A percentile compares a stretch with the other conserved stretches of the same genome.
Evolutionary conservation across 129 eudicot genomes (phyloP).

Genomic region (Tagetes patula): DNA sequence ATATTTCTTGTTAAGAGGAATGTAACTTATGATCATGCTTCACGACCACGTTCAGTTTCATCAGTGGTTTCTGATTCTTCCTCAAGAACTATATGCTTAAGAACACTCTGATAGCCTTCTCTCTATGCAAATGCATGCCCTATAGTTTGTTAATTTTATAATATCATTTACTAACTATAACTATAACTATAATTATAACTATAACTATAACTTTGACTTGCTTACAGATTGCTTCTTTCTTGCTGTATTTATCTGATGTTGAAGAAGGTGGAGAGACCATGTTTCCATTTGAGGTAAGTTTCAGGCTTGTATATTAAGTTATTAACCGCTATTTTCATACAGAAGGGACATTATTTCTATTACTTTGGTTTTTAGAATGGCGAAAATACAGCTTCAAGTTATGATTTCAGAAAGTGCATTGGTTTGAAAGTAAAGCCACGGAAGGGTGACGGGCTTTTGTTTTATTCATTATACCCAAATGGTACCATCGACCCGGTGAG

Average conservation of each 20-base stretch:
- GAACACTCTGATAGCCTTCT: background rate
- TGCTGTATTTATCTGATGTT: conserved; percentile 84
- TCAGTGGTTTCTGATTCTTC: background rate
- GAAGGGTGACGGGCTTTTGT: conserved; percentile 79
- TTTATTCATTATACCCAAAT: conserved; percentile 76
- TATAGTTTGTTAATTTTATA: background rate
- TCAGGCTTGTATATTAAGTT: background rate
- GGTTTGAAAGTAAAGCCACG: conserved; percentile 86
- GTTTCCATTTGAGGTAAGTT: conserved; percentile 84
- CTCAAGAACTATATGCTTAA: background rate
- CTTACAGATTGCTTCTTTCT: conserved; percentile 78
- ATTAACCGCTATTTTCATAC: background rate
- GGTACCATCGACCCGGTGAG: conserved; percentile 91
- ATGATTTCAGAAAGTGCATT: conserved; percentile 64
- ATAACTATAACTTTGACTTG: conserved; percentile 6
- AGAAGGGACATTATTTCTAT: background rate
- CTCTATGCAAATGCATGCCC: background rate
- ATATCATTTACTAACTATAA: background rate
- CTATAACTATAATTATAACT: background rate
- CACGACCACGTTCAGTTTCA: background rate
- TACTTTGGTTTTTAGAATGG: conserved; percentile 54
- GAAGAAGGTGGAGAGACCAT: conserved; percentile 95
- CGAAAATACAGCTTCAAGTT: conserved; percentile 46
- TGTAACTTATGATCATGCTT: background rate
- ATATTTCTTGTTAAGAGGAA: background rate